Percentiles rank a stretch among this genome's conserved stretches.
Conservation (phyloP, 2,329 filamentous ascomycete species). For the Aspergillus spinulosporus region DNA sequence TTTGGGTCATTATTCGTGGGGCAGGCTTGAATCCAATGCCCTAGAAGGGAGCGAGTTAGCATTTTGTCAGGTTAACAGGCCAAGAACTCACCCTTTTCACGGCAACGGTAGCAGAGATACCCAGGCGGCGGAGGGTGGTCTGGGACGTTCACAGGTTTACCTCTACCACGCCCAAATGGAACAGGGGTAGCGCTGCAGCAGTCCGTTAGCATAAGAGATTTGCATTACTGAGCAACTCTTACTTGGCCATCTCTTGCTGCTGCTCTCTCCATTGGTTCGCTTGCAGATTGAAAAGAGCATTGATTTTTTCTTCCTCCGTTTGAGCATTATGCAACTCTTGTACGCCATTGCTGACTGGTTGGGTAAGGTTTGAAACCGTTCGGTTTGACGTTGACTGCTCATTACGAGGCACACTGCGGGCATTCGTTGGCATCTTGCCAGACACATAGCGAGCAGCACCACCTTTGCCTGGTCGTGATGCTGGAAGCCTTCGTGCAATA, state of each 20-base stretch:
- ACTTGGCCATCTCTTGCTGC: conserved; percentile 89
- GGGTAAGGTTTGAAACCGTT: conserved; percentile 34
- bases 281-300: conserved; percentile 86
- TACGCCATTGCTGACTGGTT: conserved; percentile 55
- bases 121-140: conserved; percentile 90
- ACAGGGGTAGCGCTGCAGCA: conserved; percentile 46
- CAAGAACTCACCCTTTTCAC: conserved; percentile 68
- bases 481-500: conserved; percentile 81
- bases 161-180: conserved; percentile 41
- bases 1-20: conserved; percentile 98
- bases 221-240: conserved; percentile 28
- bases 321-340: conserved; percentile 72
- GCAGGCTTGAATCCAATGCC: conserved; percentile 98
- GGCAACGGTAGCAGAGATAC: conserved; percentile 95
- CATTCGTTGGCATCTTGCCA: conserved; percentile 88
- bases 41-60: conserved; percentile 34
- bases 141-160: conserved; percentile 66
- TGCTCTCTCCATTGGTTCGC: conserved; percentile 91
- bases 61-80: not conserved
- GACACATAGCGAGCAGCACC: conserved; percentile 93
- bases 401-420: conserved; percentile 73
- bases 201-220: conserved; percentile 32
- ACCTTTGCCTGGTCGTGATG: conserved; percentile 80
- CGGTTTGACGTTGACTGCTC: conserved; percentile 54
- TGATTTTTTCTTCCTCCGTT: conserved; percentile 92